Evolutionary conservation across 2,329 filamentous ascomycete genomes (phyloP).

Genomic region (Phaeosphaeria sp.): DNA sequence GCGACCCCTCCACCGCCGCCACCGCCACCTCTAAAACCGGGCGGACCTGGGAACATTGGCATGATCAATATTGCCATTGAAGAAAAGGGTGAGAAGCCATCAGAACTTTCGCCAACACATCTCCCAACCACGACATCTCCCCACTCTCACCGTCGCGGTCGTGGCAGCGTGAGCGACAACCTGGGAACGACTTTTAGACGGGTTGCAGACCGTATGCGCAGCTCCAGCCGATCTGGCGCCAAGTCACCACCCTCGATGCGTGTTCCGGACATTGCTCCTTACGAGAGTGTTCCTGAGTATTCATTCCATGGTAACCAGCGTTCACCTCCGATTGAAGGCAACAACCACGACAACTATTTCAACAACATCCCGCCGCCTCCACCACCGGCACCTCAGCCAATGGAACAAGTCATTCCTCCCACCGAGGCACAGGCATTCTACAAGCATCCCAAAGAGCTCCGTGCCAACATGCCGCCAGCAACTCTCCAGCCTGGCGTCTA

Average conservation of each 20-base stretch:
- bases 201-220: conserved; percentile 66
- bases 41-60: conserved; percentile 38
- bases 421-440: conserved; percentile 38
- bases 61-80: conserved; percentile 57
- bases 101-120: conserved; percentile 27
- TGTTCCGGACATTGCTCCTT: conserved; percentile 44
- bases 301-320: conserved; percentile 35
- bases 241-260: conserved; percentile 53
- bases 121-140: conserved; percentile 46
- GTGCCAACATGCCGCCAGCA: conserved; percentile 58
- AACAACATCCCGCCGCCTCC: conserved; percentile 44
- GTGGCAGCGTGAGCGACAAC: conserved; percentile 64
- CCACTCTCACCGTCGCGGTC: conserved; percentile 58
- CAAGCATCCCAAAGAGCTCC: conserved; percentile 54
- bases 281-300: conserved; percentile 52
- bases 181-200: conserved; percentile 57
- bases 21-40: conserved; percentile 25
- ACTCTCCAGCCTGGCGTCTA: conserved; percentile 54
- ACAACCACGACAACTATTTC: conserved; percentile 34
- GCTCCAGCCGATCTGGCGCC: conserved; percentile 60
- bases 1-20: conserved; percentile 58
- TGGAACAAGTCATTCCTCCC: conserved; percentile 52
- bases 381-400: conserved; percentile 44
- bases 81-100: conserved; percentile 39
- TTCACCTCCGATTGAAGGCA: conserved; percentile 37